phyloP scores from a whole-genome alignment of 148 eudicot genomes.

The Chenopodium berlandieri region DNA sequence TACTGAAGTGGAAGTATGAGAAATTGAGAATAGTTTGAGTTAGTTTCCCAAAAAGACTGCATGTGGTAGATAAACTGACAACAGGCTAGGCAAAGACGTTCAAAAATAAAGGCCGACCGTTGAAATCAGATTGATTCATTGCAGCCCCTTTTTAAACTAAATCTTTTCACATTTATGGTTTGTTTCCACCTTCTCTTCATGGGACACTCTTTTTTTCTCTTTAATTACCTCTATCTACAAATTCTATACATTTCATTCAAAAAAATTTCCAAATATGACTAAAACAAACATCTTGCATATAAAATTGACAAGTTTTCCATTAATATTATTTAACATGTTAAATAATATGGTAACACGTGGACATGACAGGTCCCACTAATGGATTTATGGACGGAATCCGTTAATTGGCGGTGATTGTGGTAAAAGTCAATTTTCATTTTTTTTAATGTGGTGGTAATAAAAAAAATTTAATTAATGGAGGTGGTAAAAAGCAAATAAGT shows the following conservation, averaged over 20 bases:
- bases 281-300: not conserved
- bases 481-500: too few relatives aligned
- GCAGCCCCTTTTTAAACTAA: not conserved
- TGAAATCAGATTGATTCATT: not conserved
- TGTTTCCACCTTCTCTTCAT: not conserved
- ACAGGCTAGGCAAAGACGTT: not conserved
- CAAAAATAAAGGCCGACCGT: constrained; percentile 30
- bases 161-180: constrained; percentile 26
- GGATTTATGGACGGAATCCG: too few relatives aligned
- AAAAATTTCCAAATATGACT: not conserved
- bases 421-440: too few relatives aligned
- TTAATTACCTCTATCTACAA: not conserved
- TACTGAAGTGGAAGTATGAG: not conserved
- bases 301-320: too few relatives aligned
- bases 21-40: too few relatives aligned
- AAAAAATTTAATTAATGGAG: too few relatives aligned
- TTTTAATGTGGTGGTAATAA: too few relatives aligned
- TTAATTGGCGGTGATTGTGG: too few relatives aligned
- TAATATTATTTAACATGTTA: too few relatives aligned
- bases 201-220: not conserved
- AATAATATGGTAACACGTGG: too few relatives aligned
- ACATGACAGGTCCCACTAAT: too few relatives aligned
- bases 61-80: constrained; percentile 24
- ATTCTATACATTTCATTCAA: not conserved
- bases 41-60: constrained; percentile 4